Conservation (phyloP, 2,329 filamentous ascomycete genomes). For the Aspergillus thermomutatus region DNA sequence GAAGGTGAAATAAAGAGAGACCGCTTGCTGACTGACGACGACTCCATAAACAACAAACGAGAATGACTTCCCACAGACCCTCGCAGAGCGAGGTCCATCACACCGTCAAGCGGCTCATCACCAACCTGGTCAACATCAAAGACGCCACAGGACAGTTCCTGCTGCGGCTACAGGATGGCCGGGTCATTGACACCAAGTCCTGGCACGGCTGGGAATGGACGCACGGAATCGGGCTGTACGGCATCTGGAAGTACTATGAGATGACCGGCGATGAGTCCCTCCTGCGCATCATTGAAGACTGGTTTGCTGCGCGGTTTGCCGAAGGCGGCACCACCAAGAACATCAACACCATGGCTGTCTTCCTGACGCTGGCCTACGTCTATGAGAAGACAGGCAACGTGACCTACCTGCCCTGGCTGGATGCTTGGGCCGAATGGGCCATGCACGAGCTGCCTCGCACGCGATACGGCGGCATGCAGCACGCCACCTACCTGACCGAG, state of each 20-base stretch:
- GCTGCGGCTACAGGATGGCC: constrained; percentile 66
- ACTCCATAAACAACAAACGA: constrained; percentile 14
- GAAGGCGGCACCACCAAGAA: constrained; percentile 76
- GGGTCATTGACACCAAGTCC: constrained; percentile 78
- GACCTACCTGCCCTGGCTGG: constrained; percentile 72
- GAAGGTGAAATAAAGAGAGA: not conserved
- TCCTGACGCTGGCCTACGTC: constrained; percentile 71
- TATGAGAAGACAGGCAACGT: constrained; percentile 70
- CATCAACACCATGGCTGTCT: constrained; percentile 80
- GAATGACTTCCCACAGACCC: constrained; percentile 3
- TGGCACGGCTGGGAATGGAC: constrained; percentile 78
- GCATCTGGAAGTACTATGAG: constrained; percentile 77
- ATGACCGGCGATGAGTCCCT: constrained; percentile 61
- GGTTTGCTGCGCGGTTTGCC: constrained; percentile 67
- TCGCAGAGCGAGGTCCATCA: constrained; percentile 43
- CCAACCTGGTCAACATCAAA: constrained; percentile 73
- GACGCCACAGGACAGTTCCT: constrained; percentile 73
- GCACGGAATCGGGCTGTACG: constrained; percentile 75
- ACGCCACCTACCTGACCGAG: constrained; percentile 67
- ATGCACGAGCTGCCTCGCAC: constrained; percentile 73
- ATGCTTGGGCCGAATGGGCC: constrained; percentile 79
- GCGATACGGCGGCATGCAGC: constrained; percentile 69
- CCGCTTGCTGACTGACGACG: not conserved
- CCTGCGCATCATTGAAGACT: constrained; percentile 66
- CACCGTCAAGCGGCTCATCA: constrained; percentile 64